Evolutionary conservation across 2,329 filamentous ascomycete genomes (phyloP), one percentile per base, ranked within the genome.

Genomic region (Fusarium falciforme): DNA sequence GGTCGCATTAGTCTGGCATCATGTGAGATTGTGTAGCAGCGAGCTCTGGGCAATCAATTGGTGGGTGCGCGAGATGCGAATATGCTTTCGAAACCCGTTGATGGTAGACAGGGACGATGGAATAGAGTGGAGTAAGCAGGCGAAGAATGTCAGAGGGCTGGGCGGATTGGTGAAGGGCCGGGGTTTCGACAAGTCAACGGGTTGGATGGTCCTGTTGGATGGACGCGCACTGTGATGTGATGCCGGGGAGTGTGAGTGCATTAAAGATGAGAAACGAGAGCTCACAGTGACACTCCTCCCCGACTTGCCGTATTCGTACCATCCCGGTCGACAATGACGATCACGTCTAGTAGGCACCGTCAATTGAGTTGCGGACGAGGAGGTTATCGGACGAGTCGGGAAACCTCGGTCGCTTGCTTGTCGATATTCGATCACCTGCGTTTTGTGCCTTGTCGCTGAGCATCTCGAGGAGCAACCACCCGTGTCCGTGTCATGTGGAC

Each of bases 1-100:
- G 67, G 73, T 78, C 75, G 78, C 78, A 80, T 80, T 73, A 68
- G 71, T 64, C 61, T 44, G 61, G 58, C 29, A 73, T 74, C 78
- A 80, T 80, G 78, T 80, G 78, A 80, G 75, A 68, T 70, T 63
- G 57, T 66, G 72, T 59, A 65, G 66, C 58, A 70, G 62, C 61
- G 68, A 61, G 67, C 49, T 64, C 36, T 70, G 60, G 25, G 35
- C 47, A 59, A 57, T 49, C 59, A 44, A 78, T 76, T 78, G 72
- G 76, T 64, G 54, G 55, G 49, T 64, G 49, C 20, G 35, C 16
- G 25, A 54, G 44, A 57, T 64, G 36, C 58, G 42, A 49, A 71
- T 64, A 63, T 60, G 57, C 57, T 57, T 66, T 60, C 62, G 62
- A 59, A 76, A 74, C 61, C 71, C 36, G 67, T 76, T 74, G 66